Base-by-base conservation (phyloP, 371 early-diverging fungal genomes). In the Smittium culicis region DNA sequence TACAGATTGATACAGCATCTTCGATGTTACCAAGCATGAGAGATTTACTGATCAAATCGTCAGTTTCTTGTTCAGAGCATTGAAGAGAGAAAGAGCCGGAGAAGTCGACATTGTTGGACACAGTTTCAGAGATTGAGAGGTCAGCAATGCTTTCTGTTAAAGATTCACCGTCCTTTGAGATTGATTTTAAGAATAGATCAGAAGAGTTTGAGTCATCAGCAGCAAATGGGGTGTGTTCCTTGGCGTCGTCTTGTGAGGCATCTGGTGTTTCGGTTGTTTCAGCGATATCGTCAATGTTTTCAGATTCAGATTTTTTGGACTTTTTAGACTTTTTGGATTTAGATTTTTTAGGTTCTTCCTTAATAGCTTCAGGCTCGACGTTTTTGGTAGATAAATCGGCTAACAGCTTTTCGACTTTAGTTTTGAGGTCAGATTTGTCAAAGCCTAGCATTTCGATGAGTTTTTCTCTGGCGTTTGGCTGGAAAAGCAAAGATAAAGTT, bases 11-110 rank as follows among this genome's bases (percentile, higher is more conserved):
- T 16, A 94, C 94, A 25, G 95, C 96, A 0, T 89, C 82, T 69
- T 89, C 89, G 73, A 93, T 94, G 74, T 95, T 92, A 65, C 96
- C 96, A 34, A 91, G 74, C 1, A 94, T 80, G 35, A 96, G 76
- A 3, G 91, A 83, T 28, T 85, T 83, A 20, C 91, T 93, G 68
- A 97, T 87, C 67, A 90, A 74, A 30, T 80, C 77, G 69, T 96
- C 92, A 17, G 66, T 68, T 54, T 71, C 71, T 61, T 69, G 70
- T 34, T 67, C 77, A 66, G 69, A 70, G 63, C 54, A 20, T 54
- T 14, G 3, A 17, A 64, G 3, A 3, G 72, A 67, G 2, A 68
- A 32, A 1, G 68, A 56, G 28, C 66, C 60, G 17, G 69, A 65
- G 67, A 76, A 76, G 34, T 70, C 70, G 29, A 70, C 67, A 20